Evolutionary conservation across 2,329 filamentous ascomycete genomes (phyloP).

Genomic region (Pseudogymnoascus sp.): DNA sequence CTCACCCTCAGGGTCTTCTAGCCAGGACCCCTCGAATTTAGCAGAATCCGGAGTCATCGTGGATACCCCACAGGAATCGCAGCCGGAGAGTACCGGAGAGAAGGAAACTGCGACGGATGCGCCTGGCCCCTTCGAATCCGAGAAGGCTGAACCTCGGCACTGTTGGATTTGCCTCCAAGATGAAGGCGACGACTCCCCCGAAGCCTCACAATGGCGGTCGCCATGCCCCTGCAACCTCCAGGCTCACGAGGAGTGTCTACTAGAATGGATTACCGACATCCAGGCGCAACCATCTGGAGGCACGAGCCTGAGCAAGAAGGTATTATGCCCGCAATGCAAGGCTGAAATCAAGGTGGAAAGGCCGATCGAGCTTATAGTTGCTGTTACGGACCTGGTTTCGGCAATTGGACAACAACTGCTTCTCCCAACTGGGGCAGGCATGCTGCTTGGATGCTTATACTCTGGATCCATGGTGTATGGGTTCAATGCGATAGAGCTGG

Average conservation of each 20-base stretch:
- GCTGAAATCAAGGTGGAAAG: constrained; percentile 68
- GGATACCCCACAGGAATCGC: background rate
- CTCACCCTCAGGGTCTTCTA: background rate
- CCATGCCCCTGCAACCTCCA: constrained; percentile 87
- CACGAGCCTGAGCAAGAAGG: constrained; percentile 48
- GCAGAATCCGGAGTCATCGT: background rate
- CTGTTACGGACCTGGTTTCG: constrained; percentile 19
- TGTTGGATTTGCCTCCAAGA: constrained; percentile 60
- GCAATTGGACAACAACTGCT: constrained; percentile 19
- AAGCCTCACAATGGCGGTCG: constrained; percentile 61
- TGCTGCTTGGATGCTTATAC: constrained; percentile 37
- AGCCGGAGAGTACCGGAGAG: background rate
- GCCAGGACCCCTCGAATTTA: background rate
- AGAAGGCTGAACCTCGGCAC: constrained; percentile 29
- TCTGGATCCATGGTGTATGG: constrained; percentile 50
- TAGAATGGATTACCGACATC: constrained; percentile 89
- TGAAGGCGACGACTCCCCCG: constrained; percentile 41
- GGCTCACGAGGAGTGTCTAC: constrained; percentile 81
- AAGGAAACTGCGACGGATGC: background rate
- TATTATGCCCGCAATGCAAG: constrained; percentile 87
- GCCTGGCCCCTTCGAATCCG: background rate
- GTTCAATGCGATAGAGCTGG: constrained; percentile 53
- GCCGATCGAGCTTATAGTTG: constrained; percentile 63
- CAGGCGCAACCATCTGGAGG: constrained; percentile 50
- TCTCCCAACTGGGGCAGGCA: constrained; percentile 25